These are phyloP conservation scores for Leptoxyphium fumago DNA, from an alignment of 2,329 filamentous ascomycete genomes.

Conservation along the genomic window DNA sequence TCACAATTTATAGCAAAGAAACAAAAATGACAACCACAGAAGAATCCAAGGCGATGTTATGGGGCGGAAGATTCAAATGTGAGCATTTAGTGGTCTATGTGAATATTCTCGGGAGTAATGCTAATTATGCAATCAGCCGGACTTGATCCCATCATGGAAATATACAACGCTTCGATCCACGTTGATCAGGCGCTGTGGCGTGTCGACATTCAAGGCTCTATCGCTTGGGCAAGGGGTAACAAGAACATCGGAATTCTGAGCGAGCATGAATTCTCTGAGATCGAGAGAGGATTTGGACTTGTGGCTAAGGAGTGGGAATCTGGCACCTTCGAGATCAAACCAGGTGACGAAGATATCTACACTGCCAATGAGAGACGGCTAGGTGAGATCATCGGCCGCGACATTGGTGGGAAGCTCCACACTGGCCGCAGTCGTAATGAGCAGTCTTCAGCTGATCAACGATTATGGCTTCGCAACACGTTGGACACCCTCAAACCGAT, in stretches of 20 bases:
- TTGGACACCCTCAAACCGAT: conserved; percentile 51
- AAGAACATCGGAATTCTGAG: conserved; percentile 56
- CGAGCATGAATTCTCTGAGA: conserved; percentile 51
- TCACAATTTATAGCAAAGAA: too few species aligned
- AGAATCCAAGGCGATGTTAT: too few species aligned
- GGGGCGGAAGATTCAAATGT: background rate
- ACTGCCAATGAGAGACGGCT: conserved; percentile 33
- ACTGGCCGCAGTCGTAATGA: conserved; percentile 70
- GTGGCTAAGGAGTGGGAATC: conserved; percentile 32
- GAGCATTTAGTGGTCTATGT: too few species aligned
- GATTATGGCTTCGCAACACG: conserved; percentile 65
- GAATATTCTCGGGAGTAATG: too few species aligned
- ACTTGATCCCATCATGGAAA: conserved; percentile 66
- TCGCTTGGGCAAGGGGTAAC: conserved; percentile 67
- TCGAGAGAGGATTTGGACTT: conserved; percentile 51
- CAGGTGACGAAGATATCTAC: conserved; percentile 33
- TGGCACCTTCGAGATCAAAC: conserved; percentile 25
- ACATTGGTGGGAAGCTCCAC: conserved; percentile 71
- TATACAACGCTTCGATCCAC: conserved; percentile 66
- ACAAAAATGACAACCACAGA: too few species aligned
- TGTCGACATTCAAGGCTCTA: conserved; percentile 60
- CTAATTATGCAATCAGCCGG: too few species aligned
- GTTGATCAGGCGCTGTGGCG: conserved; percentile 60
- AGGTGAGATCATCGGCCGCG: conserved; percentile 68
- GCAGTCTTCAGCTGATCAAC: conserved; percentile 74